A percentile compares a stretch with the other conserved stretches of the same genome.
These are phyloP conservation scores for Cryptococcus sp. DNA, from an alignment of 1,284 basidiomycete species.

Conservation along the genomic window DNA sequence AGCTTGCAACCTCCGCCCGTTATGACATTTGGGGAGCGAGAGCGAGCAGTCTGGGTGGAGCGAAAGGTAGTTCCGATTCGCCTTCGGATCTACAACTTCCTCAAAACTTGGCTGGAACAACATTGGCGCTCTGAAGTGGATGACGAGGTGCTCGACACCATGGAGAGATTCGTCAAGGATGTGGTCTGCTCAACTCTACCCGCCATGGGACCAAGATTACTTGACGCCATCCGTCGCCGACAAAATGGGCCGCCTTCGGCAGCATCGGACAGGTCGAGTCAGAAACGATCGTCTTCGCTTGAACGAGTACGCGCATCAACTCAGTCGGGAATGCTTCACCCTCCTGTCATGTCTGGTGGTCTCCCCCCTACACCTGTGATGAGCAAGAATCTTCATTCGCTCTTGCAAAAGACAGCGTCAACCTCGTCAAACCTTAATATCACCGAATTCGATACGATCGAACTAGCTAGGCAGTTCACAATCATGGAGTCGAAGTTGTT, in stretches of 20 bases:
- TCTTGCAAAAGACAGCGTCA: slow-evolving; percentile 40
- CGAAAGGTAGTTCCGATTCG: slow-evolving; percentile 84
- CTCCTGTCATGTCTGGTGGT: slow-evolving; percentile 8
- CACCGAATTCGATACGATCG: slow-evolving; percentile 90
- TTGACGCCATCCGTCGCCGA: slow-evolving; percentile 36
- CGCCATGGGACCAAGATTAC: slow-evolving; percentile 43
- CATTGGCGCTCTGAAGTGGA: slow-evolving; percentile 79
- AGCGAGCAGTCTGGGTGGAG: slow-evolving; percentile 75
- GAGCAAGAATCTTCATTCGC: slow-evolving; percentile 72
- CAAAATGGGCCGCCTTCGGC: slow-evolving; percentile 19
- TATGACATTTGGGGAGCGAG: slow-evolving; percentile 54
- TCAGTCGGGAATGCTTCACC: slow-evolving; percentile 13
- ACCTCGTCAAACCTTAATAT: slow-evolving; percentile 62
- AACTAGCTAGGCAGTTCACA: slow-evolving; percentile 91
- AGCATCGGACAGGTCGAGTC: slow-evolving; percentile 4
- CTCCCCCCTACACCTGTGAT: slow-evolving; percentile 67
- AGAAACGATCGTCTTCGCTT: slow-evolving; percentile 9
- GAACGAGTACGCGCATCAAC: slow-evolving; percentile 10
- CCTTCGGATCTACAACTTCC: slow-evolving; percentile 83
- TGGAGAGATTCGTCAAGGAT: slow-evolving; percentile 52
- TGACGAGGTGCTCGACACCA: slow-evolving; percentile 45
- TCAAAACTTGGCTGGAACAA: slow-evolving; percentile 89
- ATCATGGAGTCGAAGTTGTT: slow-evolving; percentile 88
- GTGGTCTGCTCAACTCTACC: slow-evolving; percentile 39
- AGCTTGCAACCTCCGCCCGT: slow-evolving; percentile 60